Conservation (phyloP, 495 filamentous ascomycete genomes). For the Penicillium parvum region DNA sequence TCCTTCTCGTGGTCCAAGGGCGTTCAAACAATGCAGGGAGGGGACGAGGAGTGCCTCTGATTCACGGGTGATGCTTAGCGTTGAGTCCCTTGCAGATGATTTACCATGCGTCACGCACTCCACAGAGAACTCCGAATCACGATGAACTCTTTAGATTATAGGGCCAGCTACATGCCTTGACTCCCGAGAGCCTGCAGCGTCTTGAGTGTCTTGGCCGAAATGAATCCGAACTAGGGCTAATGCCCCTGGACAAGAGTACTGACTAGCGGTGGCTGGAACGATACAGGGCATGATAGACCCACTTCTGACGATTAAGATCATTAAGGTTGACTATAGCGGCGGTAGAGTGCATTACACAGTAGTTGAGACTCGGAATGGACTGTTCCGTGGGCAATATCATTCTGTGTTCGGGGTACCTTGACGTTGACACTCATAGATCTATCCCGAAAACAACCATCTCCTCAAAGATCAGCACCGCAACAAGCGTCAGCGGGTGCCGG, state of each 20-base stretch:
- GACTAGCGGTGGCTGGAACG: too few species aligned
- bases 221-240: too few species aligned
- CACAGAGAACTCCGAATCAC: constrained; percentile 1
- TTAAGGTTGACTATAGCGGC: background rate
- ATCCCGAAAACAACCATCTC: background rate
- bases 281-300: too few species aligned
- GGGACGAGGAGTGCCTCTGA: constrained; percentile 6
- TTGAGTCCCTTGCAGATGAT: constrained; percentile 19
- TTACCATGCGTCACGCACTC: constrained; percentile 10
- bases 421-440: too few species aligned
- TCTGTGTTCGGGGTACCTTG: too few species aligned
- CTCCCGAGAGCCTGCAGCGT: constrained; percentile 9
- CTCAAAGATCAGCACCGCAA: background rate
- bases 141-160: background rate
- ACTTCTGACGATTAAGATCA: too few species aligned
- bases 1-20: constrained; percentile 15
- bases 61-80: background rate
- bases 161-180: constrained; percentile 19
- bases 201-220: background rate
- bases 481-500: background rate
- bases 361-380: too few species aligned
- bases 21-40: constrained; percentile 24
- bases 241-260: too few species aligned
- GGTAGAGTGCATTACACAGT: background rate
- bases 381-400: too few species aligned